Percentiles rank a stretch among this genome's conserved stretches.
Evolutionary conservation across 768 basidiomycete genomes (phyloP).

Genomic region (Xerocomus potaroensis): DNA sequence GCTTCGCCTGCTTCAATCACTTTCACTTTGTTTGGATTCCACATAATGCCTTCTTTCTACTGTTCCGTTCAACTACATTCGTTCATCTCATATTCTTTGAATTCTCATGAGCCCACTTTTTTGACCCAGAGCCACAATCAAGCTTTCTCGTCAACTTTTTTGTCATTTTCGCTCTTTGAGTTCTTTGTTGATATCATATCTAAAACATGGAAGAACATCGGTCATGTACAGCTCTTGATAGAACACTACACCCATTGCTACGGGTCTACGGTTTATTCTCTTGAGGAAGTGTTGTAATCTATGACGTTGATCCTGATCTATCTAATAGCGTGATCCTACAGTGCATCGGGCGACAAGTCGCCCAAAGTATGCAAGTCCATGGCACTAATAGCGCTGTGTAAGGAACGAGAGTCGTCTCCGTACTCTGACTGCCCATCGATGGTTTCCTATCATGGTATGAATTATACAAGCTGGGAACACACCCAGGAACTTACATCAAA

Average conservation of each 20-base stretch:
- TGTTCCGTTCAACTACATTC: constrained; percentile 17
- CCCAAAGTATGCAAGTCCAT: constrained; percentile 55
- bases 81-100: constrained; percentile 14
- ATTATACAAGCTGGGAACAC: not conserved
- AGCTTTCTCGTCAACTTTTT: constrained; percentile 3
- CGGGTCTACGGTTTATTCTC: constrained; percentile 25
- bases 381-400: constrained; percentile 55
- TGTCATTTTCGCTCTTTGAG: constrained; percentile 11
- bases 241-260: constrained; percentile 37
- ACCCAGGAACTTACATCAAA: constrained; percentile 68
- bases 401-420: constrained; percentile 65
- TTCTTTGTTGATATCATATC: constrained; percentile 22
- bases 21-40: constrained; percentile 12
- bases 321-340: constrained; percentile 41
- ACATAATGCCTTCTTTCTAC: constrained; percentile 1
- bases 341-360: constrained; percentile 68
- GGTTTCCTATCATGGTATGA: constrained; percentile 50
- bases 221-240: constrained; percentile 33
- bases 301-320: no score
- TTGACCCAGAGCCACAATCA: no score
- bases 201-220: constrained; percentile 34
- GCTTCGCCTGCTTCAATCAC: constrained; percentile 7
- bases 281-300: no score
- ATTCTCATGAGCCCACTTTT: constrained; percentile 10
- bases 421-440: constrained; percentile 69